Conservation (phyloP, 495 filamentous ascomycete species). For the Trichocladium antarcticum region DNA sequence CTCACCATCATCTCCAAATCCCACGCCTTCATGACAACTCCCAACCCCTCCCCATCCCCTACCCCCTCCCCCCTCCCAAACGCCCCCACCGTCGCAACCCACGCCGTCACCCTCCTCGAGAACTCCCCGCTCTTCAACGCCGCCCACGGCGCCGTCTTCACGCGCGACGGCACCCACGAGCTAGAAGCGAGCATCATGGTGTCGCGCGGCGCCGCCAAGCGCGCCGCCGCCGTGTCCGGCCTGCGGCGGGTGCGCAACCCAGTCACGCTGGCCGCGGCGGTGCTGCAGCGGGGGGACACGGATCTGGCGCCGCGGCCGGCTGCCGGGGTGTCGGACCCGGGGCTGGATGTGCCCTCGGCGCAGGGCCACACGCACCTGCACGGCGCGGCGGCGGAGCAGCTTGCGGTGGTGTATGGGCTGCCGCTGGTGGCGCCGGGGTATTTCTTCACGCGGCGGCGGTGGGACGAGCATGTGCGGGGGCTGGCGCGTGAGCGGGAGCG, state of each 20-base stretch:
- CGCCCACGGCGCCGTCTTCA: conserved; percentile 79
- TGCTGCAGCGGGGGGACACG: conserved; percentile 52
- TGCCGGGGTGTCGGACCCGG: not conserved
- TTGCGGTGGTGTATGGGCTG: conserved; percentile 55
- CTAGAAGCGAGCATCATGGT: conserved; percentile 91
- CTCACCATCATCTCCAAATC: conserved; percentile 40
- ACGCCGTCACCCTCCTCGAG: conserved; percentile 69
- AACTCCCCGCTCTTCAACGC: conserved; percentile 77
- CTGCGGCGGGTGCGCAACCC: conserved; percentile 67
- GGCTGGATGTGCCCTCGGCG: conserved; percentile 34
- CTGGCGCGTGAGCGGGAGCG: conserved; percentile 41
- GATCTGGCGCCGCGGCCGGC: conserved; percentile 22
- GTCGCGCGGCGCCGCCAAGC: conserved; percentile 56
- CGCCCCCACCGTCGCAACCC: conserved; percentile 62
- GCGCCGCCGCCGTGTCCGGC: conserved; percentile 64
- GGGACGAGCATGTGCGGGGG: conserved; percentile 70
- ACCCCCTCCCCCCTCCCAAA: conserved; percentile 20
- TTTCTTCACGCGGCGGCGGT: conserved; percentile 67
- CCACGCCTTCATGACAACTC: conserved; percentile 29
- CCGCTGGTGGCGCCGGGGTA: conserved; percentile 57
- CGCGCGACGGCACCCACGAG: conserved; percentile 67
- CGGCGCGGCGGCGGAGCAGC: conserved; percentile 52
- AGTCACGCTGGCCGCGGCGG: conserved; percentile 59
- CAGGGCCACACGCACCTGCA: conserved; percentile 59
- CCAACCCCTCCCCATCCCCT: conserved; percentile 32